Conservation (phyloP, 768 basidiomycete genomes). For the Psilocybe subaeruginosa region DNA sequence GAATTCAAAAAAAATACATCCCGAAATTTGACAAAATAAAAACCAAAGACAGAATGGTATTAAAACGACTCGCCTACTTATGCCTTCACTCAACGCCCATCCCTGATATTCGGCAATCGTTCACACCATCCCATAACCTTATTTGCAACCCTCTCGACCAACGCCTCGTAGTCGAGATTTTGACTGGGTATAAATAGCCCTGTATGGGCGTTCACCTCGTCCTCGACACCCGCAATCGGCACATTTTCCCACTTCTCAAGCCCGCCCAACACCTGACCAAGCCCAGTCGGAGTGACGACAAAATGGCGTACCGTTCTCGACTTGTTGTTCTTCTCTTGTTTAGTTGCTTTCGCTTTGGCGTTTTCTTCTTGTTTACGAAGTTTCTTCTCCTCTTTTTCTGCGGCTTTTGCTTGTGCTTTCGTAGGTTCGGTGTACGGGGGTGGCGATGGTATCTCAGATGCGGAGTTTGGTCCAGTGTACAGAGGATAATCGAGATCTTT, state of each 20-base stretch:
- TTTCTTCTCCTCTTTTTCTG: constrained; percentile 11
- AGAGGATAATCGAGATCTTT: background rate
- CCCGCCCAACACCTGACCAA: constrained; percentile 44
- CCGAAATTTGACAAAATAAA: too few relatives aligned
- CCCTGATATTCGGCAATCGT: constrained; percentile 6
- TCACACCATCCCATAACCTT: constrained; percentile 48
- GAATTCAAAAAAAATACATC: too few relatives aligned
- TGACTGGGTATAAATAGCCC: constrained; percentile 53
- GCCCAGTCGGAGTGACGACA: constrained; percentile 51
- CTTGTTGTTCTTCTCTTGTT: constrained; percentile 23
- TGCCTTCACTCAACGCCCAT: too few relatives aligned
- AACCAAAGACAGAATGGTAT: too few relatives aligned
- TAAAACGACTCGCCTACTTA: too few relatives aligned
- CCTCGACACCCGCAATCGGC: constrained; percentile 48
- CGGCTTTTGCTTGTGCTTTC: constrained; percentile 14
- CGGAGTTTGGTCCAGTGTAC: background rate
- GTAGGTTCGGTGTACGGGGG: constrained; percentile 13
- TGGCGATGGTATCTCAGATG: background rate
- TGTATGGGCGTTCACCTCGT: constrained; percentile 60
- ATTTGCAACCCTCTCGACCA: constrained; percentile 47
- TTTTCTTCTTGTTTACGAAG: background rate
- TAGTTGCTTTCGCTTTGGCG: constrained; percentile 19
- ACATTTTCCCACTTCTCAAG: constrained; percentile 54
- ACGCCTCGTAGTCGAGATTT: constrained; percentile 53
- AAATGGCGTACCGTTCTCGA: constrained; percentile 45